Conservation (phyloP, 306 rosid genomes). For the Senna siamea region DNA sequence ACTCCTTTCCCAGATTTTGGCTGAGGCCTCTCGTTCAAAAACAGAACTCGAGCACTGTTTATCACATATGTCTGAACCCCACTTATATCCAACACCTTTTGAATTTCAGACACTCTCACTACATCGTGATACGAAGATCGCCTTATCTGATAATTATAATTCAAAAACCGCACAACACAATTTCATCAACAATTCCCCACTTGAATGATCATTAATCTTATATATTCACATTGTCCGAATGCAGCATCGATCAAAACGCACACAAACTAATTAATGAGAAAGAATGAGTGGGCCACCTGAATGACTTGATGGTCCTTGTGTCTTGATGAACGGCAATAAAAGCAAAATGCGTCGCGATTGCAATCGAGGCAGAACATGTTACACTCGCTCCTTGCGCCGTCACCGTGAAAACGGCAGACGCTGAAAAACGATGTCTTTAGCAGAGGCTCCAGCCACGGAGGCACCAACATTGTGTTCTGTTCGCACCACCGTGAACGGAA, state of each 20-base stretch:
- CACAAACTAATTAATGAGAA: neutral
- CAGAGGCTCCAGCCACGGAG: conserved; percentile 86
- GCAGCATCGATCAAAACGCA: too few relatives aligned
- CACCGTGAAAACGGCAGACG: conserved; percentile 72
- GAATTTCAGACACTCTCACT: conserved; percentile 79
- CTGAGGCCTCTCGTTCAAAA: conserved; percentile 94
- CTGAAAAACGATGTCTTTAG: conserved; percentile 73
- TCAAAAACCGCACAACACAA: too few relatives aligned
- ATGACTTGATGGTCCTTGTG: conserved; percentile 95
- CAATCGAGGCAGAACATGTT: conserved; percentile 95
- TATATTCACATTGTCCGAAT: too few relatives aligned
- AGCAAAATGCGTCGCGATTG: conserved; percentile 76
- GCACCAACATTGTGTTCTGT: conserved; percentile 77
- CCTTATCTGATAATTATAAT: conserved; percentile 58
- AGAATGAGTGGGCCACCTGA: conserved; percentile 54
- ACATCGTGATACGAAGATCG: conserved; percentile 97
- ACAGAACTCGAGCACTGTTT: conserved; percentile 90
- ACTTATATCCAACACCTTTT: conserved; percentile 72
- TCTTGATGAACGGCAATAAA: conserved; percentile 81
- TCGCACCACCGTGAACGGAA: neutral
- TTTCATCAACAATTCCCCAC: too few relatives aligned
- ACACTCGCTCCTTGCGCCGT: conserved; percentile 78
- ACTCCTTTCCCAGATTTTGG: conserved; percentile 84
- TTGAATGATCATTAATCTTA: too few relatives aligned
- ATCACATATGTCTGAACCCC: conserved; percentile 96